A percentile compares a stretch with the other conserved stretches of the same genome.
Evolutionary conservation across 2,329 filamentous ascomycete genomes (phyloP).

Genomic region (Pseudogymnoascus sp.): DNA sequence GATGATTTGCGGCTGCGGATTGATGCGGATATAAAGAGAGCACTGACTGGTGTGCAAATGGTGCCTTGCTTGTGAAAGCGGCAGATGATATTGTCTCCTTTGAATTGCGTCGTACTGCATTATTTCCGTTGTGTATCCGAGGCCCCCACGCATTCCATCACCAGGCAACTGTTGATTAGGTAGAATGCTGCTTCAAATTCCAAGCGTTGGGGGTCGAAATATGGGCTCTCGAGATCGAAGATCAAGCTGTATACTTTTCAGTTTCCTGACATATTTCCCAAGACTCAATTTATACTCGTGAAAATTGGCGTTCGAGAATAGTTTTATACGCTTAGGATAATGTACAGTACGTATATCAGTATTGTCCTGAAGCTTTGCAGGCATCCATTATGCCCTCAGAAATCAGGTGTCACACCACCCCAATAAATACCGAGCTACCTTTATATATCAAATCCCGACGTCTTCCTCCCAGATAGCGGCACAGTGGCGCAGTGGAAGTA

Average conservation of each 20-base stretch:
- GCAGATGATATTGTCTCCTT: background rate
- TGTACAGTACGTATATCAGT: background rate
- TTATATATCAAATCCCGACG: conserved; percentile 7
- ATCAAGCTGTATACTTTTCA: background rate
- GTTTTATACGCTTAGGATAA: background rate
- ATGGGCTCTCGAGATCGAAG: background rate
- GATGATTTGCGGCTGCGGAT: background rate
- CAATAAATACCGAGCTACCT: background rate
- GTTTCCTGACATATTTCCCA: background rate
- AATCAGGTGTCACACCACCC: background rate
- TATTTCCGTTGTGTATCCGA: background rate
- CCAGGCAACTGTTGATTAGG: background rate
- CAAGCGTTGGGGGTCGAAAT: background rate
- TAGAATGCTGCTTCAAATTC: background rate
- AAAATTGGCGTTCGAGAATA: background rate
- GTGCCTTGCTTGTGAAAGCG: background rate
- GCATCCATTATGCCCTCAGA: background rate
- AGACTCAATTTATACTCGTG: background rate
- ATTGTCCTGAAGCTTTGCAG: background rate
- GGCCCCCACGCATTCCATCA: background rate
- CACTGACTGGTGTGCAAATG: conserved; percentile 3
- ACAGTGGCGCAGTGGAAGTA: background rate
- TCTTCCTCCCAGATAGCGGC: conserved; percentile 8
- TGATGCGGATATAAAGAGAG: conserved; percentile 6
- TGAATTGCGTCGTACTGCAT: background rate